Percentiles rank a stretch among this genome's conserved stretches.
phyloP scores from a whole-genome alignment of 2,329 filamentous ascomycete genomes.

The Nectriaceae sp. region DNA sequence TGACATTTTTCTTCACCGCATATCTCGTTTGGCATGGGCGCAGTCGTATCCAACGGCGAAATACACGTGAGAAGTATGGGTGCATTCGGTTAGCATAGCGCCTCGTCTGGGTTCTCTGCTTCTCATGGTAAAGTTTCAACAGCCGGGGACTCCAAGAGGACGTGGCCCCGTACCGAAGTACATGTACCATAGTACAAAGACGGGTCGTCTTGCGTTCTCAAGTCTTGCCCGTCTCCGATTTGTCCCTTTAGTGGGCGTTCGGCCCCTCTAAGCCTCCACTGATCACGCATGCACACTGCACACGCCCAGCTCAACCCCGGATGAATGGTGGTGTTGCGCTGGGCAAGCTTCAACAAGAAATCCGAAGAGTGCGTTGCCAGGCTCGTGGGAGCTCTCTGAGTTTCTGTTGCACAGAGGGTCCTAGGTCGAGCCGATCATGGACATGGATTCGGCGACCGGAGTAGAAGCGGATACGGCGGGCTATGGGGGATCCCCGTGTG shows the following conservation, averaged over 20 bases:
- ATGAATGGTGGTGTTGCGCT: background rate
- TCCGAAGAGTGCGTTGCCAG: background rate
- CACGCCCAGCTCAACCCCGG: background rate
- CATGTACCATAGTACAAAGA: background rate
- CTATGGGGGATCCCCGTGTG: background rate
- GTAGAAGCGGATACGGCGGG: background rate
- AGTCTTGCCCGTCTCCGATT: constrained; percentile 4
- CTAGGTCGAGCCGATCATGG: too few relatives aligned
- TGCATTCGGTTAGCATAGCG: too few relatives aligned
- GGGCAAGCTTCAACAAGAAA: background rate
- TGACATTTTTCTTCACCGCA: background rate
- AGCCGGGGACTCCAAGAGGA: too few relatives aligned
- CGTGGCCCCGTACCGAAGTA: too few relatives aligned
- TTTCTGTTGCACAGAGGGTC: too few relatives aligned
- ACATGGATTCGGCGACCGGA: background rate
- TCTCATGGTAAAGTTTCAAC: too few relatives aligned
- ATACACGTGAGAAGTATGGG: too few relatives aligned
- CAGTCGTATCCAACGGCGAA: background rate
- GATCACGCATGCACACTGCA: too few relatives aligned
- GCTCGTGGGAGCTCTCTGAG: background rate
- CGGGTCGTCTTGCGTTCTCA: background rate
- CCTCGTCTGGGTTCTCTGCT: too few relatives aligned
- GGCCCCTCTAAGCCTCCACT: background rate
- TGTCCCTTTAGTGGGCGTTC: background rate
- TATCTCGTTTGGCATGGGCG: background rate